These are phyloP conservation scores for Phytophthora syringae DNA, from an alignment of 352 stramenopile genomes.

Conservation along the genomic window DNA sequence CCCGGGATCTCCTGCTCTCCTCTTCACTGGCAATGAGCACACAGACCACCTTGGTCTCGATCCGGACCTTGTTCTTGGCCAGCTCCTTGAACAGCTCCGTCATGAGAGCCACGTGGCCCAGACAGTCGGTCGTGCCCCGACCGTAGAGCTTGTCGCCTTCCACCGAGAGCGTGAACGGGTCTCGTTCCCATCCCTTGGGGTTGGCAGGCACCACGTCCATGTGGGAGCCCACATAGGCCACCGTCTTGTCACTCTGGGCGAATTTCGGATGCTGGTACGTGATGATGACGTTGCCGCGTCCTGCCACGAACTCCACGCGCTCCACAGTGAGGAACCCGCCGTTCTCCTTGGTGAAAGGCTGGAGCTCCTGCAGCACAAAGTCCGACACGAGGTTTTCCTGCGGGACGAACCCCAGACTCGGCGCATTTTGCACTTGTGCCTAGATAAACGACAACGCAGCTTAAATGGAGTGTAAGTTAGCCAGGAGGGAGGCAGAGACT, in stretches of 20 bases:
- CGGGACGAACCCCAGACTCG: constrained; percentile 52
- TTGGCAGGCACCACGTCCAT: constrained; percentile 93
- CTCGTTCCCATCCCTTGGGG: constrained; percentile 84
- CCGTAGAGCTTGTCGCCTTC: constrained; percentile 93
- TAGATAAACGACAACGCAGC: too few relatives aligned
- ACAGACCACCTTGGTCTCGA: constrained; percentile 79
- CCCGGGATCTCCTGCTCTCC: constrained; percentile 78
- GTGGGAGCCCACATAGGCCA: constrained; percentile 90
- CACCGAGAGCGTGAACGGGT: constrained; percentile 88
- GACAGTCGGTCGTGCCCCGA: constrained; percentile 91
- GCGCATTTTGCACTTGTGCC: constrained; percentile 61
- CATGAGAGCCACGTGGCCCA: constrained; percentile 92
- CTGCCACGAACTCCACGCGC: constrained; percentile 83
- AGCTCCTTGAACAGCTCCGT: constrained; percentile 81
- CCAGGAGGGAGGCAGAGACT: neutral
- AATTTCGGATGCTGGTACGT: constrained; percentile 71
- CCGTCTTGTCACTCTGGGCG: constrained; percentile 60
- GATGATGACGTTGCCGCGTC: constrained; percentile 93
- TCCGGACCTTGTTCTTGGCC: constrained; percentile 62
- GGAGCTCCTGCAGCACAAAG: constrained; percentile 85
- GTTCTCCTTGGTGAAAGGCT: constrained; percentile 66
- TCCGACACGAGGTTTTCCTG: constrained; percentile 84
- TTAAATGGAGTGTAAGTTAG: too few relatives aligned
- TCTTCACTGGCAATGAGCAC: constrained; percentile 92
- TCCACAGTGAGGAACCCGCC: constrained; percentile 63